phyloP scores from a whole-genome alignment of 495 filamentous ascomycete genomes.

The Penicillium desertorum region DNA sequence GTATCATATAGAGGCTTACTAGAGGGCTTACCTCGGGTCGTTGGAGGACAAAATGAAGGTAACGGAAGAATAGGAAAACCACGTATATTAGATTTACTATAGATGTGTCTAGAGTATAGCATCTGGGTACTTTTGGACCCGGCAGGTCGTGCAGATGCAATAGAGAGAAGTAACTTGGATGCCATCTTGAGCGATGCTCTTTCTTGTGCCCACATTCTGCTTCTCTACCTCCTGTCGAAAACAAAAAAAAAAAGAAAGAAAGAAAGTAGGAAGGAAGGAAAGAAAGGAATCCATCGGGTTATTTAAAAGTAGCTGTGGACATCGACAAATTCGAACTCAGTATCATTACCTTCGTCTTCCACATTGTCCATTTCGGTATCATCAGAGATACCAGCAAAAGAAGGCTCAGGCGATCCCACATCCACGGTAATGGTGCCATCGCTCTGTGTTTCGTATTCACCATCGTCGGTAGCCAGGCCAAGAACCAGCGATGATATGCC shows the following conservation, averaged over 20 bases:
- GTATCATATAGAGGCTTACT: no score
- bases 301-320: not conserved
- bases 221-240: not conserved
- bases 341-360: constrained; percentile 13
- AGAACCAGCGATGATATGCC: not conserved
- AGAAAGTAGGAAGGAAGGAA: not conserved
- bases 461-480: constrained; percentile 1
- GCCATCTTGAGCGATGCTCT: not conserved
- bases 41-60: not conserved
- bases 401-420: constrained; percentile 11
- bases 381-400: constrained; percentile 7
- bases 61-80: not conserved
- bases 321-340: constrained; percentile 17
- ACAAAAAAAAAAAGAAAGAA: not conserved
- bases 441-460: constrained; percentile 6
- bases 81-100: not conserved
- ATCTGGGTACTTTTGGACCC: not conserved
- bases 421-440: constrained; percentile 12
- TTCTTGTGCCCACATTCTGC: not conserved
- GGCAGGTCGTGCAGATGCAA: not conserved
- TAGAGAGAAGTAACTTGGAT: not conserved
- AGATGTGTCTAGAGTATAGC: no score
- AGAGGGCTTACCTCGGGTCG: no score
- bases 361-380: constrained; percentile 11
- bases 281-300: not conserved